These are phyloP conservation scores for Priceomyces fermenticarens DNA, from an alignment of 805 yeast genomes.

Conservation along the genomic window DNA sequence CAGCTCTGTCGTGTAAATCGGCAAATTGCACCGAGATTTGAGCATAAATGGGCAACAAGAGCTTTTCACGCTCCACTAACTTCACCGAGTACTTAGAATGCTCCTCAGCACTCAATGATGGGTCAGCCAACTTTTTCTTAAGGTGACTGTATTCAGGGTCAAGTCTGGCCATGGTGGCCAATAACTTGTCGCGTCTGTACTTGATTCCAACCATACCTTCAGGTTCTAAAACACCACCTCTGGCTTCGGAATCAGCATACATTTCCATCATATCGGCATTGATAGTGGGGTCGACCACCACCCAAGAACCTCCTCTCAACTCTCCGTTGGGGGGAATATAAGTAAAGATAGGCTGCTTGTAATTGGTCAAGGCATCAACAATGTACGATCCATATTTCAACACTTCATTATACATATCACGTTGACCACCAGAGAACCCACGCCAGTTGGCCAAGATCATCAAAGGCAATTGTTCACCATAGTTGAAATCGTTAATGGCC, in stretches of 20 bases:
- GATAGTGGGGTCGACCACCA: constrained; percentile 97
- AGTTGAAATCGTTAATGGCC: constrained; percentile 94
- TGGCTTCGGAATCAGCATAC: constrained; percentile 94
- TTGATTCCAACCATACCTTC: constrained; percentile 99
- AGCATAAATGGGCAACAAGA: constrained; percentile 79
- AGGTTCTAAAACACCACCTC: constrained; percentile 98
- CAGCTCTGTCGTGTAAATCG: constrained; percentile 95
- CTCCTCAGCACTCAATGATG: constrained; percentile 58
- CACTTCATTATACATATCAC: constrained; percentile 98
- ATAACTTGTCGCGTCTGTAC: constrained; percentile 88
- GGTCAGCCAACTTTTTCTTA: constrained; percentile 56
- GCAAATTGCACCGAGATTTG: constrained; percentile 96
- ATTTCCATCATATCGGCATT: constrained; percentile 97
- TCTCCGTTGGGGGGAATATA: constrained; percentile 99
- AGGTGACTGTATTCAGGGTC: constrained; percentile 72
- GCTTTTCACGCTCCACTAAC: constrained; percentile 74
- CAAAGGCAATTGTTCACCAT: constrained; percentile 96
- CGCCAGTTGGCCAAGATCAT: constrained; percentile 99
- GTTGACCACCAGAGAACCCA: constrained; percentile 99
- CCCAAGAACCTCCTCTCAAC: constrained; percentile 99
- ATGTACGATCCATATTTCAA: constrained; percentile 95
- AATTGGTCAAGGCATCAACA: constrained; percentile 94
- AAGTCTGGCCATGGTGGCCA: constrained; percentile 87
- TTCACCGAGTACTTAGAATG: constrained; percentile 61
- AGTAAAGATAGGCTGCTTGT: constrained; percentile 93